Evolutionary conservation across 2,329 filamentous ascomycete species (phyloP).

Genomic region (Aspergillus fructus): DNA sequence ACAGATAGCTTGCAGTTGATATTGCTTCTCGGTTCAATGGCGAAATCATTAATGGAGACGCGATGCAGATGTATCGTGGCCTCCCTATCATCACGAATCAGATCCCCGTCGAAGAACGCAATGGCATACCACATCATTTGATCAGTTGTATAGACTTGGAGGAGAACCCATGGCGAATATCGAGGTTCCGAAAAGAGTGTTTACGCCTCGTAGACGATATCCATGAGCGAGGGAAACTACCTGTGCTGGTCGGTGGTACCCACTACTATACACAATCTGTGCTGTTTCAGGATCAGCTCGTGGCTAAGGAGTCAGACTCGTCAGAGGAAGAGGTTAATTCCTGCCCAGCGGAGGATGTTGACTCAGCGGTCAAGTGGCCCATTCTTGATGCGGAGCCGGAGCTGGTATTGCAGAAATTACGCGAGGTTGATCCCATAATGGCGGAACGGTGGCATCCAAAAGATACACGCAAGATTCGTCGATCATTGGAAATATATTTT

Average conservation of each 20-base stretch:
- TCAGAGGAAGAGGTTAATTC: slow-evolving; percentile 26
- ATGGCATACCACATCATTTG: slow-evolving; percentile 82
- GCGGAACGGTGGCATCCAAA: slow-evolving; percentile 92
- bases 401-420: slow-evolving; percentile 69
- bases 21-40: slow-evolving; percentile 80
- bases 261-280: slow-evolving; percentile 93
- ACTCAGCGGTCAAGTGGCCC: slow-evolving; percentile 54
- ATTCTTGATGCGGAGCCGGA: slow-evolving; percentile 72
- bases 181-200: slow-evolving; percentile 71
- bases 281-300: slow-evolving; percentile 72
- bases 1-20: slow-evolving; percentile 77
- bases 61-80: slow-evolving; percentile 94
- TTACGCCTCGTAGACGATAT: slow-evolving; percentile 73
- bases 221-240: slow-evolving; percentile 71
- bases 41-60: slow-evolving; percentile 95
- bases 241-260: slow-evolving; percentile 89
- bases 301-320: slow-evolving; percentile 39
- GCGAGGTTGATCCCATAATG: slow-evolving; percentile 83
- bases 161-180: slow-evolving; percentile 80
- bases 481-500: slow-evolving; percentile 87
- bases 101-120: slow-evolving; percentile 70
- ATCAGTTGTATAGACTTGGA: slow-evolving; percentile 74
- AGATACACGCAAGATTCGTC: slow-evolving; percentile 82
- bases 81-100: slow-evolving; percentile 96
- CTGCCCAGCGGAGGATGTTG: slow-evolving; percentile 11